Evolutionary conservation across 805 yeast genomes (phyloP), one percentile per base, ranked within the genome.

Genomic region (Debaryomyces castellii): DNA sequence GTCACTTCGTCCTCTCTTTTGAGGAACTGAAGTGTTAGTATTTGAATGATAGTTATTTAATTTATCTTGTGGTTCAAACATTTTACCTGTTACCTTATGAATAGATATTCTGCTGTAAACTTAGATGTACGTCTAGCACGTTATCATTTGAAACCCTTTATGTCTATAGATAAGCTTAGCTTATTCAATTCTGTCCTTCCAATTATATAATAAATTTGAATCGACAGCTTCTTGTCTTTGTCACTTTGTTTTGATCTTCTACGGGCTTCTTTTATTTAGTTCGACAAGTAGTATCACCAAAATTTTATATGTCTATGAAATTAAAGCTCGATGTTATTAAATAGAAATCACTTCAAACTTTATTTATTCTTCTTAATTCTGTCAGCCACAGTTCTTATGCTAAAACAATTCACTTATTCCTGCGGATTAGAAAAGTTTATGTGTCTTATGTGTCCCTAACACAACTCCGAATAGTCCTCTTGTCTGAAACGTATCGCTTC

Each of bases 1-100:
- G 20, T 38, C 42, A 25, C 34, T 39, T 48, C 30, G 39, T 34
- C 28, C 24, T 25, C 37, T 41, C 11, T 30, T 30, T 14, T 27
- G 39, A 16, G 48, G 47, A 3, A 30, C 34, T 7, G 34, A 14
- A 14, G 34, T 14, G 20, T 4, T 30, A 14, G 34, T 4, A 11
- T 30, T 30, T 14, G 34, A 30, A 14, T 30, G 34, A 30, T 16
- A 30, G 16, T 5, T 14, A 11, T 17, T 30, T 30, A 20, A 14
- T 30, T 30, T 30, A 30, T 30, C 34, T 30, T 14, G 34, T 14
- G 34, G 34, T 30, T 30, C 34, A 30, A 30, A 14, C 34, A 30
- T 30, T 7, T 16, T 30, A 12, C 34, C 16, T 14, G 17, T 14
- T 8, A 25, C 28, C 12, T 25, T 30, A 3, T 28, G 33, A 30